Evolutionary conservation across 2,329 filamentous ascomycete species (phyloP), one percentile per base, ranked within the genome.

Genomic region (Clarireedia monteithiana): DNA sequence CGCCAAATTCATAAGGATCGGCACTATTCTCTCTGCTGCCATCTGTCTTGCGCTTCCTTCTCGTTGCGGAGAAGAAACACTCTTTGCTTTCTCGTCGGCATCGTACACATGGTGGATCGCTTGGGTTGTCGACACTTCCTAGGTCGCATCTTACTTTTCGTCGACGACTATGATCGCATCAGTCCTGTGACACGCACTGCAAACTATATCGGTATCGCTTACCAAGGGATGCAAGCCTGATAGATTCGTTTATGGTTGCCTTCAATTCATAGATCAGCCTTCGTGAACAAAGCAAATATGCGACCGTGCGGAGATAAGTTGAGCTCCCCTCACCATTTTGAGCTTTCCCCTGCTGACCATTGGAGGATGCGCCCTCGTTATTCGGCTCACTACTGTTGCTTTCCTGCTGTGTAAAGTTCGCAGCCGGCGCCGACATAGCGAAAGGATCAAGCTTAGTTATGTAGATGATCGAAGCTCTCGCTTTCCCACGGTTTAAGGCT

Each of bases 21-120:
- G 72, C 72, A 53, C 79, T 78, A 20, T 74, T 77, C 38, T 75
- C 65, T 65, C 74, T 52, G 66, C 71, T 74, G 72, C 78, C 81
- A 63, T 88, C 76, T 48, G 80, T 80, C 78, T 94, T 95, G 69
- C 91, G 84, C 83, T 97, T 97, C 68, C 94, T 85, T 50, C 94
- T 82, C 34, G 91, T 97, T 20, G 91, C 89, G 60, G 91, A 95
- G 77, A 99, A 99, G 79, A 87, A 95, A 76, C 94, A 99, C 67
- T 96, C 87, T 72, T 97, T 97, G 75, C 86, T 90, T 76, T 99
- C 94, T 63, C 94, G 85, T 53, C 91, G 86, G 71, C 94, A 99
- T 68, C 94, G 85, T 58, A 92, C 88, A 71, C 94, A 99, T 2
- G 94, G 94, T 55, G 92, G 92, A 66, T 95, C 90, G 72, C 91